A percentile compares a stretch with the other conserved stretches of the same genome.
phyloP scores from a whole-genome alignment of 2,329 filamentous ascomycete species.

The Fusarium equiseti region DNA sequence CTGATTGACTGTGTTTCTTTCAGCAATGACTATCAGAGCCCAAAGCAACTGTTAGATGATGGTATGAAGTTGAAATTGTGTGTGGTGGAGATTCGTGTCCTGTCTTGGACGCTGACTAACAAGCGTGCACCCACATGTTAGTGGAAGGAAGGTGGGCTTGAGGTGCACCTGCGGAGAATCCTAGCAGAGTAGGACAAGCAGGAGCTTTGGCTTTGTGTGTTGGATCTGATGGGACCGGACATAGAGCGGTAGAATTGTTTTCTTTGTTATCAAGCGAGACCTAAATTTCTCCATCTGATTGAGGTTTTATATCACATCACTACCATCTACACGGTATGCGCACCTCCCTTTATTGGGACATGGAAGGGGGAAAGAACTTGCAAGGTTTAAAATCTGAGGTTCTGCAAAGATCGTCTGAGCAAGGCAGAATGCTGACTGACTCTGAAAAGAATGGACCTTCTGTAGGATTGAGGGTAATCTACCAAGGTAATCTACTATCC shows the following conservation, averaged over 20 bases:
- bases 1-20: neutral
- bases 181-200: slow-evolving; percentile 10
- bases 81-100: slow-evolving; percentile 24
- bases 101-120: slow-evolving; percentile 36
- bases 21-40: neutral
- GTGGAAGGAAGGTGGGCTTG: slow-evolving; percentile 8
- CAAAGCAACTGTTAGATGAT: slow-evolving; percentile 12
- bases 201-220: neutral
- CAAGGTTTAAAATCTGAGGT: neutral
- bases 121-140: slow-evolving; percentile 20
- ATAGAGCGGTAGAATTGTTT: slow-evolving; percentile 30
- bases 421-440: slow-evolving; percentile 6
- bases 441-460: neutral
- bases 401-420: neutral
- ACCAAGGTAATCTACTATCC: neutral
- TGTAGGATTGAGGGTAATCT: neutral
- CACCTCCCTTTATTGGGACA: neutral
- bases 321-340: neutral
- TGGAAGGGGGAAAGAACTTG: neutral
- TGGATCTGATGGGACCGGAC: slow-evolving; percentile 5
- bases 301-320: neutral
- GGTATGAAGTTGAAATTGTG: slow-evolving; percentile 37
- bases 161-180: slow-evolving; percentile 35
- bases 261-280: neutral
- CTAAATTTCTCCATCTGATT: neutral